phyloP scores from a whole-genome alignment of 106 monocot species.

The Xerophyta viscosa region DNA sequence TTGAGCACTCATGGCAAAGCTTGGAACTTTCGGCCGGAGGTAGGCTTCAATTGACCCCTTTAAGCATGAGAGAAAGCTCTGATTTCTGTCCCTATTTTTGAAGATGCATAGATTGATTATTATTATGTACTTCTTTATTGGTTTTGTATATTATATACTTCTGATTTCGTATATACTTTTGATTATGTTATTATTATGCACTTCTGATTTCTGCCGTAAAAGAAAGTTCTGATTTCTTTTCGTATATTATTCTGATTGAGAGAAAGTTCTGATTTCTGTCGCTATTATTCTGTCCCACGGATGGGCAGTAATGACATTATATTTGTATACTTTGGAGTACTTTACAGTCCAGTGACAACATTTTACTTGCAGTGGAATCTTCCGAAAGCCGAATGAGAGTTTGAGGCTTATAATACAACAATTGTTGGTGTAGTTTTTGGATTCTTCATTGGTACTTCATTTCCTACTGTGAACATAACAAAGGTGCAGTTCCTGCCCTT shows the following conservation, averaged over 20 bases:
- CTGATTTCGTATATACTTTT: background rate
- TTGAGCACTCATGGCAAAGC: background rate
- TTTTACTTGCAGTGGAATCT: conserved; percentile 4
- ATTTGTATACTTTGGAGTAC: too few relatives aligned
- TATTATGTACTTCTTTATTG: background rate
- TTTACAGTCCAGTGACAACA: too few relatives aligned
- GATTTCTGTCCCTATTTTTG: too few relatives aligned
- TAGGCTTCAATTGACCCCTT: background rate
- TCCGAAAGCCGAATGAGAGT: conserved; percentile 48
- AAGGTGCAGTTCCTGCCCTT: conserved; percentile 28
- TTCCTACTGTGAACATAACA: conserved; percentile 43
- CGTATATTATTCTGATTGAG: too few relatives aligned
- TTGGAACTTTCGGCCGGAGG: background rate
- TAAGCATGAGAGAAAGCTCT: too few relatives aligned
- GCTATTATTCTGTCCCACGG: too few relatives aligned
- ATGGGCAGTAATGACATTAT: too few relatives aligned
- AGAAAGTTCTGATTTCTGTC: too few relatives aligned
- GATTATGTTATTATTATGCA: too few relatives aligned
- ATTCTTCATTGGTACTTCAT: conserved; percentile 69
- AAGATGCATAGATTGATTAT: too few relatives aligned
- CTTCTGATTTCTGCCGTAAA: too few relatives aligned
- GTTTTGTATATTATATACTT: background rate
- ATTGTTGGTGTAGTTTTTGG: conserved; percentile 55
- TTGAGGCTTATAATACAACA: conserved; percentile 46
- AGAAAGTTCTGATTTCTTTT: too few relatives aligned